Base-by-base conservation (phyloP, 2,329 filamentous ascomycete genomes). In the Colletotrichum endophyticum region DNA sequence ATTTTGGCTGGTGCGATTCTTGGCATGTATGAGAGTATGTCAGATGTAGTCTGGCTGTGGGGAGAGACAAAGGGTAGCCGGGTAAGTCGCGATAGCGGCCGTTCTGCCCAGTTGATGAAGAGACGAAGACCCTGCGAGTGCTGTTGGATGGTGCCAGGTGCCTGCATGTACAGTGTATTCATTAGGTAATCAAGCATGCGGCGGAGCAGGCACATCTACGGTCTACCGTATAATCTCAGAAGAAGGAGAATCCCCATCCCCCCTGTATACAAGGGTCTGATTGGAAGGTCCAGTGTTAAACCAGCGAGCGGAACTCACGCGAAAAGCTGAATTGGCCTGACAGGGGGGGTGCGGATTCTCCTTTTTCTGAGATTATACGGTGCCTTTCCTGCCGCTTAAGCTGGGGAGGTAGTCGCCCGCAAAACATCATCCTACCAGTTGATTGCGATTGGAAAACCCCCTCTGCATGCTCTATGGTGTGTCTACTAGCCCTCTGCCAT, bases 1-100 rank as follows among this genome's bases (percentile, higher is more conserved):
- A 99, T 98, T 68, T 81, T 91, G 82, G 19, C 59, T 32, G 15
- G 13, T 22, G n/a, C 25, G n/a, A 36, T 36, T 36, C 28, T 53
- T 49, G 16, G 16, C 25, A 34, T 22, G 27, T 22, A 57, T 28
- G 56, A 22, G 15, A 59, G 25, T 59, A 28, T 59, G 15, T 59
- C 22, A 27, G n/a, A 59, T 15, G 56, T 49, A 22, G 11, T 49
- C 19, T 49, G 44, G n/a, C 22, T 22, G n/a, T 22, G n/a, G 44
- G 44, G 11, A 49, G 44, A 22, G 19, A 22, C n/a, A 22, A 22
- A n/a, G 11, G 44, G 44, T 13, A n/a, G n/a, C n/a, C 19, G n/a
- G 44, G n/a, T 22, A 13, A 49, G n/a, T 22, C n/a, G 44, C 44
- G 44, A 22, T 22, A n/a, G n/a, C n/a, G n/a, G 44, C n/a, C 9